These are phyloP conservation scores for Vitis cinerea DNA, from an alignment of 164 flowering plant species.

Conservation along the genomic window DNA sequence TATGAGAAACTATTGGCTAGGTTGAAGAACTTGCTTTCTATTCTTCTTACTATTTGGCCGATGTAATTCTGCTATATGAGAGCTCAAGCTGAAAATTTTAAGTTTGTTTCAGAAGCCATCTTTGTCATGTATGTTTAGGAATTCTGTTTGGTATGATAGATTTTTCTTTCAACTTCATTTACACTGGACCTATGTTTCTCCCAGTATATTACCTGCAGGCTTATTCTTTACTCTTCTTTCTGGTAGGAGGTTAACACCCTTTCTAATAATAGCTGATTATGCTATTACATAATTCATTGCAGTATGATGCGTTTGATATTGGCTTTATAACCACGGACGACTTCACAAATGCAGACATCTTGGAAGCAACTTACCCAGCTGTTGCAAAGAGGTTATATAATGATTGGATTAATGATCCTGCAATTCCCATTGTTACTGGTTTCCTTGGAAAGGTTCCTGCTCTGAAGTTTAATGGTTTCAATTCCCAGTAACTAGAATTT, in stretches of 20 bases:
- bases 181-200: too few relatives aligned
- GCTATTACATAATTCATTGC: slow-evolving; percentile 31
- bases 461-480: not conserved
- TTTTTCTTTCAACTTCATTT: too few relatives aligned
- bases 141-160: too few relatives aligned
- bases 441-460: slow-evolving; percentile 86
- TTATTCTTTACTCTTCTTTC: too few relatives aligned
- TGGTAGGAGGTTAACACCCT: not conserved
- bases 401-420: slow-evolving; percentile 84
- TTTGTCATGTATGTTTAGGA: too few relatives aligned
- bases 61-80: too few relatives aligned
- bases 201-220: too few relatives aligned
- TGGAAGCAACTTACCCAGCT: slow-evolving; percentile 98
- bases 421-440: slow-evolving; percentile 93
- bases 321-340: slow-evolving; percentile 97
- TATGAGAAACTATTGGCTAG: too few relatives aligned
- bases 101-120: too few relatives aligned
- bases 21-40: too few relatives aligned
- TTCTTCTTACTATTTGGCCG: too few relatives aligned
- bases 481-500: not conserved
- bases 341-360: slow-evolving; percentile 92
- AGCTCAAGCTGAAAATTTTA: too few relatives aligned
- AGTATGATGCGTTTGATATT: slow-evolving; percentile 97
- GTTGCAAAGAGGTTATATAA: slow-evolving; percentile 78
- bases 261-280: not conserved